A percentile compares a stretch with the other conserved stretches of the same genome.
Conservation (phyloP, 306 rosid species). For the Astragalus glycyphyllos region DNA sequence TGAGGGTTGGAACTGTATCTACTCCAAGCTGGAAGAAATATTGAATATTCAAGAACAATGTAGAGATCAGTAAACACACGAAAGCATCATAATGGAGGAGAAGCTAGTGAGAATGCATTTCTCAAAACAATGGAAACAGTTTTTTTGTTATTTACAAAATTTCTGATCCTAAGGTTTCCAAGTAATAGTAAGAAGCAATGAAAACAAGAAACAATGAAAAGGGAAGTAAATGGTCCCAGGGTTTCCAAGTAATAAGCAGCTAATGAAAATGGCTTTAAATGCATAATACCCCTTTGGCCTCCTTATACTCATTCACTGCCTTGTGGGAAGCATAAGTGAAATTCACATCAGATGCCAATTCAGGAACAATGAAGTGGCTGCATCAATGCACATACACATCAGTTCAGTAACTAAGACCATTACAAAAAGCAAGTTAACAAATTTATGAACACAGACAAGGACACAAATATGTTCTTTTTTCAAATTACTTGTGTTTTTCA, state of each 20-base stretch:
- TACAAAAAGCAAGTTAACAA: neutral
- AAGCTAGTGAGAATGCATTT: too few species aligned
- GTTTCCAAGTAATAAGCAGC: slow-evolving; percentile 6
- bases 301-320: slow-evolving; percentile 89
- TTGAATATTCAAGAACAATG: slow-evolving; percentile 22
- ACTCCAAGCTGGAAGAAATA: slow-evolving; percentile 74
- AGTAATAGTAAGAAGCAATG: too few species aligned
- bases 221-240: neutral
- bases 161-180: too few species aligned
- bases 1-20: slow-evolving; percentile 81
- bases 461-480: too few species aligned
- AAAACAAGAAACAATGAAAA: too few species aligned
- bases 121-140: too few species aligned
- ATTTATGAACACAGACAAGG: neutral
- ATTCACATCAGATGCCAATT: slow-evolving; percentile 78
- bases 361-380: slow-evolving; percentile 93
- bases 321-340: slow-evolving; percentile 88
- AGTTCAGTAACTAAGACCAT: slow-evolving; percentile 17
- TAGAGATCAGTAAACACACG: neutral
- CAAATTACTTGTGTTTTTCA: too few species aligned
- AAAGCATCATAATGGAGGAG: slow-evolving; percentile 16
- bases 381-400: slow-evolving; percentile 36
- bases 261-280: slow-evolving; percentile 1
- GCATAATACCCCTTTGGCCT: slow-evolving; percentile 88
- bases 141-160: too few species aligned